phyloP scores from a whole-genome alignment of 2,329 filamentous ascomycete species.

The Aspergillus thermomutatus region DNA sequence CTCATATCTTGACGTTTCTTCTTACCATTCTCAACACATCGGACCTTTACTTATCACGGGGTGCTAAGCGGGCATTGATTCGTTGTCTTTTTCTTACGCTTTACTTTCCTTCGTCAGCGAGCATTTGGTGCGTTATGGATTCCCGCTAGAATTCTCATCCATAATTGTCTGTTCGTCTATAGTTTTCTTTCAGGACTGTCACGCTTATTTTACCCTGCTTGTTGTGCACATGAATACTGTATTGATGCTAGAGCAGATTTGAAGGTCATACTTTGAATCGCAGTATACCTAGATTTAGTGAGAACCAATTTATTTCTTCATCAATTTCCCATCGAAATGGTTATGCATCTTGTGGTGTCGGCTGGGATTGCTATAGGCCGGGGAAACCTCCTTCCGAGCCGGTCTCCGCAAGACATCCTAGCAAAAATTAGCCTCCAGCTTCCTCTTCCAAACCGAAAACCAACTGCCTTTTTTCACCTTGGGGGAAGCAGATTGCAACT shows the following conservation, averaged over 20 bases:
- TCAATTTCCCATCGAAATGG: background rate
- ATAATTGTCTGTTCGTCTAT: conserved; percentile 2
- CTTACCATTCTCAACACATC: conserved; percentile 11
- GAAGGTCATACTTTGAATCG: conserved; percentile 21
- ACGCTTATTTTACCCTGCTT: conserved; percentile 5
- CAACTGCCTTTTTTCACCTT: background rate
- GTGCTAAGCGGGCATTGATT: conserved; percentile 34
- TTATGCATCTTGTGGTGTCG: background rate
- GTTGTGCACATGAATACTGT: conserved; percentile 26
- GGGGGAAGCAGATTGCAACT: background rate
- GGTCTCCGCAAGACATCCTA: background rate
- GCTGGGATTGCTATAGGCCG: background rate
- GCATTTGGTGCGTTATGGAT: conserved; percentile 32
- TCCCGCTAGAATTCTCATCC: conserved; percentile 7
- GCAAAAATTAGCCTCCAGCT: background rate
- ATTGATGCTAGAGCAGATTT: conserved; percentile 26
- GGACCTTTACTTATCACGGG: conserved; percentile 17
- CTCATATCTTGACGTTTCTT: conserved; percentile 11
- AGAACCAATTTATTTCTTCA: background rate
- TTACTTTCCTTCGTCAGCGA: conserved; percentile 25
- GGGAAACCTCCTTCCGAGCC: conserved; percentile 8
- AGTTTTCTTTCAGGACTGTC: conserved; percentile 2
- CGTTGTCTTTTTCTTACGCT: conserved; percentile 16
- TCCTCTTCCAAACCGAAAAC: conserved; percentile 6
- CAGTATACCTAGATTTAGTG: conserved; percentile 15